Conservation (phyloP, 2,329 filamentous ascomycete genomes). For the Pleomassaria siparia region DNA sequence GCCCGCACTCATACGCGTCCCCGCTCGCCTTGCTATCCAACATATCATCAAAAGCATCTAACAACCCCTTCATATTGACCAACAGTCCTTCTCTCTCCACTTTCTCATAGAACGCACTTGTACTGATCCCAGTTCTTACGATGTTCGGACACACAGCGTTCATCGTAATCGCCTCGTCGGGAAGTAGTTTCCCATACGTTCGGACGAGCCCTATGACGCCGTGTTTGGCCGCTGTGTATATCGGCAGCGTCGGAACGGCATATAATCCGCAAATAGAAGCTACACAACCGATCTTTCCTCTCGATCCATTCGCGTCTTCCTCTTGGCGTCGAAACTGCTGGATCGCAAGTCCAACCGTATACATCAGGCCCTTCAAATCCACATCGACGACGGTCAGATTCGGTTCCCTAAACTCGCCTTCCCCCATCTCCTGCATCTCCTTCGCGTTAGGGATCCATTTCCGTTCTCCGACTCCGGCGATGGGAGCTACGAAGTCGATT, state of each 20-base stretch:
- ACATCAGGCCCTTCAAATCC: slow-evolving; percentile 47
- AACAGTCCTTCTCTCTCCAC: slow-evolving; percentile 39
- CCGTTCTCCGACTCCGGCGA: slow-evolving; percentile 47
- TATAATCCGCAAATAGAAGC: slow-evolving; percentile 49
- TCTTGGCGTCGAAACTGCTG: slow-evolving; percentile 49
- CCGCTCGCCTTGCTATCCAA: slow-evolving; percentile 40
- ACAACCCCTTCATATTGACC: slow-evolving; percentile 43
- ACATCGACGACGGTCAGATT: slow-evolving; percentile 44
- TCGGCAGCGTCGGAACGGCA: slow-evolving; percentile 44
- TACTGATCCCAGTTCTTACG: slow-evolving; percentile 44
- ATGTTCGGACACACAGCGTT: slow-evolving; percentile 49
- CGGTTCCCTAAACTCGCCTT: slow-evolving; percentile 39
- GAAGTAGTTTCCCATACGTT: slow-evolving; percentile 46
- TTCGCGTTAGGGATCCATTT: slow-evolving; percentile 28
- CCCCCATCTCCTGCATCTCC: slow-evolving; percentile 15
- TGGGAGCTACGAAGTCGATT: slow-evolving; percentile 46
- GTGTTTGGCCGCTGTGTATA: slow-evolving; percentile 49
- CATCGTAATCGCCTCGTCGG: slow-evolving; percentile 44
- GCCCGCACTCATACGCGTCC: slow-evolving; percentile 46
- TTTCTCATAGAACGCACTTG: slow-evolving; percentile 41
- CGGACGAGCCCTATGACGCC: slow-evolving; percentile 44
- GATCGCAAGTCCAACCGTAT: slow-evolving; percentile 45
- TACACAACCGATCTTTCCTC: slow-evolving; percentile 42
- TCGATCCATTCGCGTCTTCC: slow-evolving; percentile 29
- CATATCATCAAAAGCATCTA: slow-evolving; percentile 45